Base-by-base conservation (phyloP, 2,329 filamentous ascomycete species). In the Aspergillus proliferans region DNA sequence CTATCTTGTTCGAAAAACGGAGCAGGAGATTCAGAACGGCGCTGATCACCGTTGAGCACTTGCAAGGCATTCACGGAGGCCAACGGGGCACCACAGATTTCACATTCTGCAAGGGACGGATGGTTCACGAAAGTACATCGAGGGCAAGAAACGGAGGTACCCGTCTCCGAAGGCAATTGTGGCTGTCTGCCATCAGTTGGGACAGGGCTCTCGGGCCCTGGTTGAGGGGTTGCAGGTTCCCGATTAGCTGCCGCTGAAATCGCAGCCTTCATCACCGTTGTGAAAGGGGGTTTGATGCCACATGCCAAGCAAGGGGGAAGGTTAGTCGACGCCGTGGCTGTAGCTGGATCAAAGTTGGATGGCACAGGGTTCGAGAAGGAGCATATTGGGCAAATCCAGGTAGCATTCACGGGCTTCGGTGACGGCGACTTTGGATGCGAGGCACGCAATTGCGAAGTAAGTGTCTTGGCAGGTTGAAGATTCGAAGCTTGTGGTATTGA, bases 361-460 rank as follows among this genome's bases (percentile, higher is more conserved):
- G 93, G 91, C 1, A 96, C 84, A 0, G 88, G 86, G 62, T 97
- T 97, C 8, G 91, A 92, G 64, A 95, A 94, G 58, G 87, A 92
- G 76, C 92, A 97, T 61, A 97, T 97, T 1, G 88, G 86, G 72
- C 92, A 97, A 18, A 97, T 85, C 92, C 92, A 97, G 3, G 90
- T 96, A 5, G 88, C 88, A 51, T 80, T 56, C 44, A 72, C 70
- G 49, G 58, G 71, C 56, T 60, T 65, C 3, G 69, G 60, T 19
- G 71, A 56, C 2, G 66, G 54, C 10, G 64, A 56, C 52, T 70
- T 60, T 56, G 70, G 48, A 44, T 68, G 56, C 50, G 71, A 58
- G 40, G 55, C 59, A 12, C 63, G 64, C 0, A 63, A 52, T 43
- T 63, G 59, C 33, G 64, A 59, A 19, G 58, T 50, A 14, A 61